A percentile compares a stretch with the other conserved stretches of the same genome.
Evolutionary conservation across 225 moss, liverwort and hornwort genomes (phyloP).

Genomic region (Polytrichum commune): DNA sequence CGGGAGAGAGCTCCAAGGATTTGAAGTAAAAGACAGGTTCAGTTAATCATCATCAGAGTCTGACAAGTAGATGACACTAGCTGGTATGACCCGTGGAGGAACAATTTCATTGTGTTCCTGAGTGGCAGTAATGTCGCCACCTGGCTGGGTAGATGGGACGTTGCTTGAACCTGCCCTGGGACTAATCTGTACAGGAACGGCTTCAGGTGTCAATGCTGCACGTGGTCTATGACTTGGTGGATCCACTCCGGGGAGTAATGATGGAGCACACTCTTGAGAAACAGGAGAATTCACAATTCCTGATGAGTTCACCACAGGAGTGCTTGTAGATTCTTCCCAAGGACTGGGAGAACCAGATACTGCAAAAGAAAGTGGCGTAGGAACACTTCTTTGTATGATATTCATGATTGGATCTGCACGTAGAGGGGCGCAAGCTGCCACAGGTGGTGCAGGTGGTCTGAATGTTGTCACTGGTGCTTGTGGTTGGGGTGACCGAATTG

Average conservation of each 20-base stretch:
- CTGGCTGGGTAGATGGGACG: constrained; percentile 1
- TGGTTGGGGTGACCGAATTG: constrained; percentile 16
- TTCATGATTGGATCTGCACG: constrained; percentile 37
- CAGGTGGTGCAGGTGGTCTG: constrained; percentile 6
- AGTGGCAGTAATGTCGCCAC: background rate
- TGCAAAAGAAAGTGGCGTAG: constrained; percentile 1
- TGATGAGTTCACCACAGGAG: background rate
- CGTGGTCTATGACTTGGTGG: background rate
- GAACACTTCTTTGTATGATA: constrained; percentile 33
- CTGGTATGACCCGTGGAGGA: constrained; percentile 5
- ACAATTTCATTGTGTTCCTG: constrained; percentile 3
- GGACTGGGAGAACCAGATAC: constrained; percentile 2
- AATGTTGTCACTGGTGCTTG: constrained; percentile 15
- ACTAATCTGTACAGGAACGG: background rate
- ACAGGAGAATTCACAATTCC: no score
- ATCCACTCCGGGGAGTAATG: background rate
- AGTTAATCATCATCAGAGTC: constrained; percentile 39
- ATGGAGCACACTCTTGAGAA: no score
- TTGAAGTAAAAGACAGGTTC: no score
- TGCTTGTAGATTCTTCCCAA: constrained; percentile 2
- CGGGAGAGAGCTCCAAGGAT: no score
- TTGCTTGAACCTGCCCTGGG: constrained; percentile 4
- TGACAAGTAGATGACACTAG: constrained; percentile 40
- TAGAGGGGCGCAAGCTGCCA: background rate
- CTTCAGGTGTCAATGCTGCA: background rate